These are phyloP conservation scores for Aspergillus incahuasiensis DNA, from an alignment of 495 filamentous ascomycete genomes.

Conservation along the genomic window DNA sequence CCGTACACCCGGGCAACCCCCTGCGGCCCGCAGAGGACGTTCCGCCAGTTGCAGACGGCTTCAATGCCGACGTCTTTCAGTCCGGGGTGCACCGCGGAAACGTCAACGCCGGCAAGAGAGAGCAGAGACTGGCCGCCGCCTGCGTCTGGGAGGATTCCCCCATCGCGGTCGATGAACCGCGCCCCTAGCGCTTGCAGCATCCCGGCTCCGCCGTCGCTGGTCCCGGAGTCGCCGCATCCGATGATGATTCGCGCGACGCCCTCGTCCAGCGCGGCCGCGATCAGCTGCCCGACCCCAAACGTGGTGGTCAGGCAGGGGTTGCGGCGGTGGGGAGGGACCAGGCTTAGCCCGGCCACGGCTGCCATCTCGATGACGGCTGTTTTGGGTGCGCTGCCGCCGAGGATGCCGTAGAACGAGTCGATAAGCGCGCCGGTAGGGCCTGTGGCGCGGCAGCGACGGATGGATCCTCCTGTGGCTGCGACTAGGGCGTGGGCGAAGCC, in stretches of 20 bases:
- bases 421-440: constrained; percentile 1
- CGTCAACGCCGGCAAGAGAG: constrained; percentile 1
- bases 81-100: constrained; percentile 2
- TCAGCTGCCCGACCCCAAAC: constrained; percentile 10
- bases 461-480: neutral
- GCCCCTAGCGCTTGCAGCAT: constrained; percentile 12
- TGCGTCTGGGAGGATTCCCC: neutral
- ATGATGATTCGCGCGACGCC: constrained; percentile 9
- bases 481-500: constrained; percentile 6
- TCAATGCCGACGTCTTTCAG: constrained; percentile 5
- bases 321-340: constrained; percentile 4
- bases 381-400: neutral
- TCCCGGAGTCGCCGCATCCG: constrained; percentile 12
- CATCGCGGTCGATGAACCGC: neutral
- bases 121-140: constrained; percentile 4
- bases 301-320: constrained; percentile 12
- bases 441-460: neutral
- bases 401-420: constrained; percentile 10
- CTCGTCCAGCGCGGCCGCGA: constrained; percentile 8
- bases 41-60: constrained; percentile 13
- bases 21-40: constrained; percentile 9
- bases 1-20: constrained; percentile 11
- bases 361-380: constrained; percentile 13
- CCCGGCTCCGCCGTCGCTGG: constrained; percentile 10
- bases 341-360: constrained; percentile 7